Base-by-base conservation (phyloP, 805 yeast species). In the Candida maesae region DNA sequence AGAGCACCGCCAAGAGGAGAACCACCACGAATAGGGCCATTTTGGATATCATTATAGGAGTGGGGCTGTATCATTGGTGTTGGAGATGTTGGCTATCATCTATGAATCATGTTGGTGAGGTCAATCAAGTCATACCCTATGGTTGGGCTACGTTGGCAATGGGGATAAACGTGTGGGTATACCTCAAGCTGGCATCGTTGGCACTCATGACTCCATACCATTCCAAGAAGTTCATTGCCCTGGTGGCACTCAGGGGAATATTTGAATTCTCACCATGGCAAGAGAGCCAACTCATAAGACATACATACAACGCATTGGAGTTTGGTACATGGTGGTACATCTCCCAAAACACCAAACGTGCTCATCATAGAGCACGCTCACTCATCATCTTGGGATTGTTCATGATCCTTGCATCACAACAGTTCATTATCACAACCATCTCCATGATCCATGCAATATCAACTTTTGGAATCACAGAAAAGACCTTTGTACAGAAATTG, bases 31-130 rank as follows among this genome's bases (percentile, higher is more conserved):
- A 21, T 21, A 21, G 17, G 6, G 2, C n/a, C n/a, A n/a, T n/a
- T n/a, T n/a, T 28, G 27, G 34, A 38, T 17, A 18, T 38, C 15
- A 13, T 24, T 20, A 14, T 17, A 12, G 19, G n/a, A n/a, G 21
- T 28, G 6, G 6, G 27, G 12, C n/a, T 33, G 15, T 39, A 35
- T 20, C 39, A 39, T 21, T 30, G 32, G 43, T 35, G 34, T 14
- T 39, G 43, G 43, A 10, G 12, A 2, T 18, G 25, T 8, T 39
- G 35, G 17, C 29, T 35, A 9, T 19, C 16, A 12, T 10, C 36
- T 5, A 20, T 24, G 8, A 38, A 38, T 17, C 8, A 6, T 17
- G 24, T 8, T 19, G n/a, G 21, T 2, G 15, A 13, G 5, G 12
- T 12, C 10, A 17, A 33, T 13, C 32, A 18, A 4, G 5, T n/a